A percentile compares a stretch with the other conserved stretches of the same genome.
Conservation (phyloP, 257 asterid genomes). For the Craterostigma plantagineum region DNA sequence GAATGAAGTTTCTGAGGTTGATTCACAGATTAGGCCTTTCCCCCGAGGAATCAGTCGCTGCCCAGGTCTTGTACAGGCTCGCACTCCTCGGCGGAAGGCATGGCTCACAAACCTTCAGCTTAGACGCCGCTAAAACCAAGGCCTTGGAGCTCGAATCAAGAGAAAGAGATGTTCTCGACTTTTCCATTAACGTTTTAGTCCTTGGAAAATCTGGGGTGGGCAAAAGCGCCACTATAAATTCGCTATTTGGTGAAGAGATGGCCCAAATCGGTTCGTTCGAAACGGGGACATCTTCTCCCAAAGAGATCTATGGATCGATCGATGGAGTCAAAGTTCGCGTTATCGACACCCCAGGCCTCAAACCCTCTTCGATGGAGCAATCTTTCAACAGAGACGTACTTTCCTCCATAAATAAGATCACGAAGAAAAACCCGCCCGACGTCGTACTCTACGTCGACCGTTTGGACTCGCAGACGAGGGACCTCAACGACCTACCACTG, state of each 20-base stretch:
- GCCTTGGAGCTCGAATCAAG: slow-evolving; percentile 62
- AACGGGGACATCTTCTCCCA: slow-evolving; percentile 42
- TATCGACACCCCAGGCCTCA: slow-evolving; percentile 81
- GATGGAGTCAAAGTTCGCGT: slow-evolving; percentile 69
- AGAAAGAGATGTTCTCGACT: slow-evolving; percentile 37
- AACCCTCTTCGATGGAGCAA: slow-evolving; percentile 62
- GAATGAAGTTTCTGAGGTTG: slow-evolving; percentile 84
- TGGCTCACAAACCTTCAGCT: slow-evolving; percentile 35
- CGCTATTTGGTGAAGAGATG: slow-evolving; percentile 67
- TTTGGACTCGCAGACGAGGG: slow-evolving; percentile 73
- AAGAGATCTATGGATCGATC: slow-evolving; percentile 37
- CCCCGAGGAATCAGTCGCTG: slow-evolving; percentile 62
- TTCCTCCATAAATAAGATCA: slow-evolving; percentile 41
- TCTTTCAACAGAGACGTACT: slow-evolving; percentile 39
- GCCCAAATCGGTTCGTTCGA: slow-evolving; percentile 53
- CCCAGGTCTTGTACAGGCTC: slow-evolving; percentile 70
- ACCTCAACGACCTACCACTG: slow-evolving; percentile 76
- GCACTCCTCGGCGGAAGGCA: slow-evolving; percentile 76
- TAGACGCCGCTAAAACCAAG: slow-evolving; percentile 59
- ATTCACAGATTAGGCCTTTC: slow-evolving; percentile 63
- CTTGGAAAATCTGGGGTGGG: slow-evolving; percentile 94
- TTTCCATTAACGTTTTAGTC: slow-evolving; percentile 60
- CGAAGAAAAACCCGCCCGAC: slow-evolving; percentile 67
- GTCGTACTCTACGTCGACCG: slow-evolving; percentile 80
- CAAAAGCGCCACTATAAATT: slow-evolving; percentile 80